These are phyloP conservation scores for Penicillium concentricum DNA, from an alignment of 2,329 filamentous ascomycete species.

Conservation along the genomic window DNA sequence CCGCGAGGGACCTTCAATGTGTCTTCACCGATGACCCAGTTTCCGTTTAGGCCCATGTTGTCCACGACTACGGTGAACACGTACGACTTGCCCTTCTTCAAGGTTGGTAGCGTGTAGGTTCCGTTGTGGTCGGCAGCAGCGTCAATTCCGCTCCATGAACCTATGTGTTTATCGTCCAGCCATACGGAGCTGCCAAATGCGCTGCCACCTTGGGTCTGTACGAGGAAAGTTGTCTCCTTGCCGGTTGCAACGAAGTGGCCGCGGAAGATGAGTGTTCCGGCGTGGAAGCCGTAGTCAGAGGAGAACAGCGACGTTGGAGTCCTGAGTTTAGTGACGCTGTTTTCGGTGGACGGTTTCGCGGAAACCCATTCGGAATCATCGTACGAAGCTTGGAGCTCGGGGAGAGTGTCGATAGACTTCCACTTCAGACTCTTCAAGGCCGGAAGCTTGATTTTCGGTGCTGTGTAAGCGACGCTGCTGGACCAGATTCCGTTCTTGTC, in stretches of 20 bases:
- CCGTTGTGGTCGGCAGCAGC: constrained; percentile 51
- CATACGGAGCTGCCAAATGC: constrained; percentile 68
- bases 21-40: constrained; percentile 60
- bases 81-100: constrained; percentile 54
- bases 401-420: constrained; percentile 69
- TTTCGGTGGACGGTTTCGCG: constrained; percentile 59
- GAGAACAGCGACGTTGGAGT: constrained; percentile 68
- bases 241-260: constrained; percentile 67
- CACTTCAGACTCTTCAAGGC: constrained; percentile 60
- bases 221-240: constrained; percentile 55
- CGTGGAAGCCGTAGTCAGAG: constrained; percentile 72
- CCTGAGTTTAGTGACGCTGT: constrained; percentile 55
- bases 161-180: constrained; percentile 63
- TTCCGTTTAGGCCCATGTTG: constrained; percentile 69
- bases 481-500: constrained; percentile 51
- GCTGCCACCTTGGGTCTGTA: constrained; percentile 64
- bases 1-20: constrained; percentile 59
- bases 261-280: constrained; percentile 67
- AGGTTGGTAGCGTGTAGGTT: constrained; percentile 57
- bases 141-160: constrained; percentile 59
- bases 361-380: constrained; percentile 67
- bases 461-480: constrained; percentile 51
- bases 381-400: constrained; percentile 64
- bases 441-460: constrained; percentile 56
- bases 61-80: constrained; percentile 70